A percentile compares a stretch with the other conserved stretches of the same genome.
Conservation (phyloP, 345 rosid genomes). For the Erucastrum elatum region DNA sequence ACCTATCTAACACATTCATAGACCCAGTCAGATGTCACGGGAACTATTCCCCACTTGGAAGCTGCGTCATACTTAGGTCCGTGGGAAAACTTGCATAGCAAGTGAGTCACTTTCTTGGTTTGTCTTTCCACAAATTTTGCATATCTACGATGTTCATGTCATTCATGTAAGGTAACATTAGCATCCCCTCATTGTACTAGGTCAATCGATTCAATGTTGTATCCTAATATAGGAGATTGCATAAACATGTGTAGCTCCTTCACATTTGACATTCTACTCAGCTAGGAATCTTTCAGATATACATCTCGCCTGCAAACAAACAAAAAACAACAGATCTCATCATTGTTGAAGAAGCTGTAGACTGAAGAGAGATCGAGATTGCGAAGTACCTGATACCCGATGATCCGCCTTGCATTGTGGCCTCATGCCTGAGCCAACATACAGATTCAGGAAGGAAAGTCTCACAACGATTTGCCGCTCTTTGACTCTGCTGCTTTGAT, state of each 20-base stretch:
- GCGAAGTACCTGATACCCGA: conserved; percentile 72
- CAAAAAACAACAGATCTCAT: conserved; percentile 2
- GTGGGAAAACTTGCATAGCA: conserved; percentile 66
- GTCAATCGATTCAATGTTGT: no score
- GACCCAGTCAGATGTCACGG: conserved; percentile 77
- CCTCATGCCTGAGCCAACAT: conserved; percentile 8
- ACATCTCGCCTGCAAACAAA: conserved; percentile 75
- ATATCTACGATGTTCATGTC: no score
- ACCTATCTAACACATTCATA: conserved; percentile 91
- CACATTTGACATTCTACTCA: no score
- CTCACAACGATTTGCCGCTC: conserved; percentile 30
- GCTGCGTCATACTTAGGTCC: conserved; percentile 86
- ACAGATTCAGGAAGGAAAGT: background rate
- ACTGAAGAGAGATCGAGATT: conserved; percentile 10
- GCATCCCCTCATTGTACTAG: no score
- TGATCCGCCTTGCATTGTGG: conserved; percentile 5
- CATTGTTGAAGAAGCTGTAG: background rate
- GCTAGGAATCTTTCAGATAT: no score
- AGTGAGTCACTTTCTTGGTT: conserved; percentile 80
- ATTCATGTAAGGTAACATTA: no score
- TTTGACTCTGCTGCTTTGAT: background rate
- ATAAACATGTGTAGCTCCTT: no score
- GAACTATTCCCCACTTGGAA: conserved; percentile 65
- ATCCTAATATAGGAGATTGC: no score
- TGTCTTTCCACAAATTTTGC: conserved; percentile 62